Base-by-base conservation (phyloP, 495 filamentous ascomycete genomes). In the Penicillium tannophilum region DNA sequence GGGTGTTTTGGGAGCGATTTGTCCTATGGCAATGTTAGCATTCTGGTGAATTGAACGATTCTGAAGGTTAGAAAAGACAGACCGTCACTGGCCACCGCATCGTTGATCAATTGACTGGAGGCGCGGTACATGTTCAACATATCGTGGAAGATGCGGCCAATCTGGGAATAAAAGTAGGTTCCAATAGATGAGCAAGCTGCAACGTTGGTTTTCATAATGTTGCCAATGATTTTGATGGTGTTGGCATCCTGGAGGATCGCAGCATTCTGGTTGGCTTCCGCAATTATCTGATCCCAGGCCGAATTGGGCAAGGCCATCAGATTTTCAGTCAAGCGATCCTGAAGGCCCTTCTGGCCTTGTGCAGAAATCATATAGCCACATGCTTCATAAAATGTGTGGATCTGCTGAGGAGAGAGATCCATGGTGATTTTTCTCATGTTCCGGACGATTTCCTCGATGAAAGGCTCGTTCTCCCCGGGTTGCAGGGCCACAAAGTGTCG, bases 151-250 rank as follows among this genome's bases (percentile, higher is more conserved):
- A 99, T 96, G 26, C 93, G 87, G 47, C 93, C 95, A 67, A 99
- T 96, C 71, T 99, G 94, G n/a, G 94, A 93, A 69, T 94, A 97
- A 76, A 99, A 99, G 77, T 97, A 98, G 54, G 88, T 87, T 26
- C 94, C 94, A 52, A 98, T 93, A 0, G 95, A 98, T 26, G 89
- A 91, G 69, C 94, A 98, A 14, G 94, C 94, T 1, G 94, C 91
- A 6, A 99, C 94, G 64, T 99, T 99, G 6, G 94, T 99, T 81
- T 99, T 99, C 94, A 98, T 99, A 64, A 99, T 96, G 71, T 99
- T 99, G 53, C 94, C 94, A 56, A 99, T 89, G 58, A 99, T 86
- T 76, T 97, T 98, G 73, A 99, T 97, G 0, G 92, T 95, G 52
- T 99, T 92, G 26, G 84, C 82, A 69, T 97, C 90, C 69, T 98